Percentiles rank a stretch among this genome's conserved stretches.
Evolutionary conservation across 768 basidiomycete genomes (phyloP).

Genomic region (Kwoniella bestiolae): DNA sequence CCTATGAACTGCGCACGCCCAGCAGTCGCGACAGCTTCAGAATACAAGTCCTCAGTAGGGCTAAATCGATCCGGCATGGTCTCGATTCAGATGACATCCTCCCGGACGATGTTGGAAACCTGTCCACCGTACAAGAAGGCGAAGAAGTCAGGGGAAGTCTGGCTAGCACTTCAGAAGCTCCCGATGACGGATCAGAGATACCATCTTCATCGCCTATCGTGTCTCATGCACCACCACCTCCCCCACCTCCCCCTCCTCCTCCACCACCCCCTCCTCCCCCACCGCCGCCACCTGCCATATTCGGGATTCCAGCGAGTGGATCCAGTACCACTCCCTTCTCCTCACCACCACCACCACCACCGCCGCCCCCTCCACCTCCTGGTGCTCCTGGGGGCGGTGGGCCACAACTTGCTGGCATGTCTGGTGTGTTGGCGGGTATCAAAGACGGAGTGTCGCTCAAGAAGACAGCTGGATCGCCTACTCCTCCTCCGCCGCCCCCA

Average conservation of each 20-base stretch:
- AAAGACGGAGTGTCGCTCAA: conserved; percentile 49
- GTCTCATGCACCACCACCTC: conserved; percentile 23
- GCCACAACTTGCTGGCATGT: conserved; percentile 35
- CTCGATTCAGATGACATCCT: conserved; percentile 29
- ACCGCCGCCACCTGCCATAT: conserved; percentile 27
- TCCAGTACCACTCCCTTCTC: conserved; percentile 7
- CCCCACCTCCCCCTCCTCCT: conserved; percentile 47
- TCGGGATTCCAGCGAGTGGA: conserved; percentile 25
- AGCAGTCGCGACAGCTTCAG: conserved; percentile 39
- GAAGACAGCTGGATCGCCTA: conserved; percentile 13
- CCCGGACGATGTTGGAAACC: conserved; percentile 28
- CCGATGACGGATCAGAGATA: conserved; percentile 39
- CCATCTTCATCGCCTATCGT: background rate
- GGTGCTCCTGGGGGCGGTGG: background rate
- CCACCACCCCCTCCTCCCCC: conserved; percentile 34
- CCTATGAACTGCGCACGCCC: conserved; percentile 54
- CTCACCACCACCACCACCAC: conserved; percentile 29
- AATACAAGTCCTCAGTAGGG: conserved; percentile 34
- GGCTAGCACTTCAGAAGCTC: conserved; percentile 24
- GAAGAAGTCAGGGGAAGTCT: conserved; percentile 22
- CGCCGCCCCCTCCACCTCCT: conserved; percentile 31
- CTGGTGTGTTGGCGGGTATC: conserved; percentile 50
- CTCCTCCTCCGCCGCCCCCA: conserved; percentile 16
- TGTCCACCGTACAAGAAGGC: conserved; percentile 28
- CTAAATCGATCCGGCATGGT: conserved; percentile 34